Conservation (phyloP, 352 stramenopile genomes). For the Phytophthora pluvialis region DNA sequence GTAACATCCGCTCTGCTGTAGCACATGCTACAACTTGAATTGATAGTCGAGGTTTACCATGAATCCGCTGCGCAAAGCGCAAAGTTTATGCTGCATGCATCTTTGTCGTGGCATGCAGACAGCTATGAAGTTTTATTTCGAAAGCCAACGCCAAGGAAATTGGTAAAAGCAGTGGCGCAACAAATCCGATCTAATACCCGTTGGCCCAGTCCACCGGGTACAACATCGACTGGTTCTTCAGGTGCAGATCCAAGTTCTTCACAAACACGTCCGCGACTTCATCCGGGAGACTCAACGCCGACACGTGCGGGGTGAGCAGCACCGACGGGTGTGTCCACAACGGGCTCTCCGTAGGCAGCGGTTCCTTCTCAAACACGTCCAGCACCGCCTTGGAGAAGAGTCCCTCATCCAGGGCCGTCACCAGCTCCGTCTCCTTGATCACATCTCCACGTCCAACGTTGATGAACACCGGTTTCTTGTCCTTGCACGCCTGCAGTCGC, state of each 20-base stretch:
- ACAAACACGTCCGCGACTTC: constrained; percentile 86
- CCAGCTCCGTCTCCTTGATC: constrained; percentile 67
- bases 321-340: constrained; percentile 77
- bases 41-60: too few species aligned
- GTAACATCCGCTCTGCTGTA: too few species aligned
- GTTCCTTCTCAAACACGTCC: constrained; percentile 66
- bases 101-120: neutral
- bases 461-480: constrained; percentile 81
- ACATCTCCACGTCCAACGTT: constrained; percentile 91
- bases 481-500: constrained; percentile 47
- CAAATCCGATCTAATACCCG: constrained; percentile 45
- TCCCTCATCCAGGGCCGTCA: constrained; percentile 66
- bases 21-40: too few species aligned
- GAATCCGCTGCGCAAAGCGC: too few species aligned
- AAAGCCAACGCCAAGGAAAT: neutral
- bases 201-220: constrained; percentile 61
- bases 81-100: too few species aligned
- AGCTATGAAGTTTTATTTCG: neutral
- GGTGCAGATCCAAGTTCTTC: constrained; percentile 54
- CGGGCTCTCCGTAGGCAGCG: constrained; percentile 48
- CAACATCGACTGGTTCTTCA: constrained; percentile 45
- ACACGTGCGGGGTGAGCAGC: constrained; percentile 83
- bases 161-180: neutral
- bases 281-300: constrained; percentile 70
- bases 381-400: constrained; percentile 71